Conservation (phyloP, 352 stramenopile species). For the Globisporangium camurandrum region DNA sequence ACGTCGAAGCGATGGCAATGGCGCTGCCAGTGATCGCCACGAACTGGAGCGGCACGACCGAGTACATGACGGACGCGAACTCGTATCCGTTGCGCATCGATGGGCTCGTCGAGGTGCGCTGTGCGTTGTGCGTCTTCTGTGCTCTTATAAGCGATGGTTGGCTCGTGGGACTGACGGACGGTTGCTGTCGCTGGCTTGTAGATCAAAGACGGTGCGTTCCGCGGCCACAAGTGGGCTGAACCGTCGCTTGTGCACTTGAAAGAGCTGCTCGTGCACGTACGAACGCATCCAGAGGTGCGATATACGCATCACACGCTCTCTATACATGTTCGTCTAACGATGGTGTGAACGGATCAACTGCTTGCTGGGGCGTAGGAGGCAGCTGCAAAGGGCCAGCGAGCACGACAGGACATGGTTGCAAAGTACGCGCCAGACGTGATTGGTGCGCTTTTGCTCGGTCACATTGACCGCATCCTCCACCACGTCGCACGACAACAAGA, state of each 20-base stretch:
- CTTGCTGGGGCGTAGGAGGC: too few relatives aligned
- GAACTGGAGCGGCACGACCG: constrained; percentile 87
- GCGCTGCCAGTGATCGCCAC: constrained; percentile 86
- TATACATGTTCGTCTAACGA: neutral
- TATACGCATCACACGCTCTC: neutral
- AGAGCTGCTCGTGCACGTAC: constrained; percentile 51
- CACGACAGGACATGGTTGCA: constrained; percentile 73
- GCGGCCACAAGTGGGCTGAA: constrained; percentile 80
- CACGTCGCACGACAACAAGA: constrained; percentile 21
- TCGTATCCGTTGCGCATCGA: constrained; percentile 78
- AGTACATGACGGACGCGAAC: constrained; percentile 86
- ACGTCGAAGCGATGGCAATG: constrained; percentile 93
- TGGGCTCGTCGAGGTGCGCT: constrained; percentile 60
- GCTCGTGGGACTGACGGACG: neutral
- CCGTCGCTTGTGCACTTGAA: constrained; percentile 68
- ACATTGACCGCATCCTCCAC: constrained; percentile 59
- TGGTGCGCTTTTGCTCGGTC: constrained; percentile 48
- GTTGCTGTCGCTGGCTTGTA: constrained; percentile 11
- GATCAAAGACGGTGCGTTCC: constrained; percentile 75
- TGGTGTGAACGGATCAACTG: too few relatives aligned
- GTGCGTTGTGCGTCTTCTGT: neutral
- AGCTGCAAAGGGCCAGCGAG: constrained; percentile 51
- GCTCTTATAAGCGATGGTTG: neutral
- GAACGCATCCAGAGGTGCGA: constrained; percentile 44
- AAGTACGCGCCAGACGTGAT: constrained; percentile 78